Conservation (phyloP, 371 early-diverging fungal species). For the Hamiltosporidium tvaerminnensis region DNA sequence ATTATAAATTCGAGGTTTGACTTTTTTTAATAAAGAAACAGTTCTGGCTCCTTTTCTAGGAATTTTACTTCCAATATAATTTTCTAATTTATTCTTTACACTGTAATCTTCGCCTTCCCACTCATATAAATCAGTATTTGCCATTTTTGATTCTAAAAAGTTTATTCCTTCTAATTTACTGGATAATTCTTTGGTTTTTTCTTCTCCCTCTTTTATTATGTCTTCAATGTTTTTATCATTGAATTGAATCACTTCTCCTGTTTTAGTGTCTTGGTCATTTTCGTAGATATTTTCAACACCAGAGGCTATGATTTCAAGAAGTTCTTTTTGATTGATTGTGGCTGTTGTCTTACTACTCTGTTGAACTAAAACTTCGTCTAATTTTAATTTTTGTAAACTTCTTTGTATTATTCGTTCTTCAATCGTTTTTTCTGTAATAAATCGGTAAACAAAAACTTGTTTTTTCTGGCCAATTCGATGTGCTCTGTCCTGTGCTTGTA, state of each 20-base stretch:
- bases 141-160: too few species aligned
- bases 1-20: too few species aligned
- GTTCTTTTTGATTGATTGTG: conserved; percentile 54
- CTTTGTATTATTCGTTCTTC: conserved; percentile 89
- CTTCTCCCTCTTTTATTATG: conserved; percentile 65
- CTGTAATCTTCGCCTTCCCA: too few species aligned
- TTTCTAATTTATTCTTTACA: too few species aligned
- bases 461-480: conserved; percentile 98
- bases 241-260: conserved; percentile 65
- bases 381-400: conserved; percentile 78
- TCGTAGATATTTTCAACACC: conserved; percentile 74
- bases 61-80: too few species aligned
- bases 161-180: conserved; percentile 58
- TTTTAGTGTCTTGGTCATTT: conserved; percentile 67
- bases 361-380: conserved; percentile 91
- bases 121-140: too few species aligned
- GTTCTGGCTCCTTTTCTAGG: too few species aligned
- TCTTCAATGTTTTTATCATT: conserved; percentile 68
- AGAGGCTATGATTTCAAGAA: conserved; percentile 49
- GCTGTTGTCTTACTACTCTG: conserved; percentile 58
- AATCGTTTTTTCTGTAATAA: conserved; percentile 86
- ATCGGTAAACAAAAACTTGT: conserved; percentile 83
- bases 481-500: conserved; percentile 97
- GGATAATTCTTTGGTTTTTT: conserved; percentile 71
- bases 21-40: too few species aligned